phyloP scores from a whole-genome alignment of 495 filamentous ascomycete species.

The Tricharina praecox region DNA sequence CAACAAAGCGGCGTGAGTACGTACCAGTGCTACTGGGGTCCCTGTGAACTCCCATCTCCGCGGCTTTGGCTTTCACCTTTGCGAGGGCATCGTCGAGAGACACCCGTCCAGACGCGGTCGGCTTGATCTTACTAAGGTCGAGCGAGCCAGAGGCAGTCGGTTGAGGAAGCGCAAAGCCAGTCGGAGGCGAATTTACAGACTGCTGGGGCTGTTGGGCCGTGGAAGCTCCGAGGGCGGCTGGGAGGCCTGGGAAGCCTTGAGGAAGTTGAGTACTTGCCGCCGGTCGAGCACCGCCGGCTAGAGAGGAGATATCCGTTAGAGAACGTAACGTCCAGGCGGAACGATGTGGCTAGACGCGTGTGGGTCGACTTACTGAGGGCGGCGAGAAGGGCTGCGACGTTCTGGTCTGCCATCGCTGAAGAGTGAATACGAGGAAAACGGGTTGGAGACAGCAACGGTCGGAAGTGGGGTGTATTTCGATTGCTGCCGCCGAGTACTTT shows the following conservation, averaged over 20 bases:
- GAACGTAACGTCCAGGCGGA: neutral
- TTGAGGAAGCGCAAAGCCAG: slow-evolving; percentile 42
- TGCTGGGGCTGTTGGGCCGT: slow-evolving; percentile 4
- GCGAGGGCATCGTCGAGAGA: slow-evolving; percentile 57
- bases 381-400: slow-evolving; percentile 25
- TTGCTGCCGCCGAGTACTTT: no score
- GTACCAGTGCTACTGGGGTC: slow-evolving; percentile 1
- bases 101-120: slow-evolving; percentile 53
- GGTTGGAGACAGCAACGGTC: neutral
- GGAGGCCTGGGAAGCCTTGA: slow-evolving; percentile 17
- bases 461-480: no score
- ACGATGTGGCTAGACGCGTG: neutral
- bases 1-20: neutral
- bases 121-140: slow-evolving; percentile 59
- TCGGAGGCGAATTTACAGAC: slow-evolving; percentile 14
- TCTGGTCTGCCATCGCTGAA: slow-evolving; percentile 22
- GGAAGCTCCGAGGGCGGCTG: slow-evolving; percentile 9
- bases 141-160: slow-evolving; percentile 51
- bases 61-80: slow-evolving; percentile 52
- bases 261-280: slow-evolving; percentile 14
- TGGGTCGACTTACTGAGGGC: slow-evolving; percentile 19
- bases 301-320: neutral
- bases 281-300: slow-evolving; percentile 13
- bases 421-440: neutral
- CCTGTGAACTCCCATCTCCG: slow-evolving; percentile 43